Evolutionary conservation across 1,284 basidiomycete species (phyloP).

Genomic region (Mrakiaceae sp.): DNA sequence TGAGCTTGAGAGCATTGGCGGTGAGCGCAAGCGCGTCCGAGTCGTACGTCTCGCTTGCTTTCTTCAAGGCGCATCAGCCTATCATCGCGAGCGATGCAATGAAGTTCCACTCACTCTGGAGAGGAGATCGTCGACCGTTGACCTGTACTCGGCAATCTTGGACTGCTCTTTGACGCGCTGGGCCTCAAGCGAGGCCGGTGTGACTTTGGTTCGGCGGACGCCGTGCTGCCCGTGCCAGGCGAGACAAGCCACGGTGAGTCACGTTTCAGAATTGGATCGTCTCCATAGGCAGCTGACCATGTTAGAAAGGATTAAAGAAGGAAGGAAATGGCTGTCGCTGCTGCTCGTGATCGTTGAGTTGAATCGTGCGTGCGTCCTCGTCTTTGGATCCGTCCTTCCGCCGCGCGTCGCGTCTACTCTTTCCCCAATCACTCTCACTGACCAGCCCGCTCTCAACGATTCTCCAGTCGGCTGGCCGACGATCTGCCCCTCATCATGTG

Average conservation of each 20-base stretch:
- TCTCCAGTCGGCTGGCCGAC: no score
- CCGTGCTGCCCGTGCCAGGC: conserved; percentile 47
- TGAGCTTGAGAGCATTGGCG: conserved; percentile 60
- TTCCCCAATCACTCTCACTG: no score
- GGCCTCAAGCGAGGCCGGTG: conserved; percentile 51
- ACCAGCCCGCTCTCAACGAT: no score
- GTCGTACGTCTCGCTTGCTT: conserved; percentile 52
- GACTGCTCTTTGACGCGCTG: conserved; percentile 56
- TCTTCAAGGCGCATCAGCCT: conserved; percentile 39
- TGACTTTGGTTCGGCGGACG: conserved; percentile 57
- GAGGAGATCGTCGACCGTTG: conserved; percentile 54
- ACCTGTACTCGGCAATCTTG: conserved; percentile 62
- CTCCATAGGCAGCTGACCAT: no score
- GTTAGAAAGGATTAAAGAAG: no score
- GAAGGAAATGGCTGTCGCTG: no score
- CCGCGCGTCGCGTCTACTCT: no score
- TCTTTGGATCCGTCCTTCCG: no score
- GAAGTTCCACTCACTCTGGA: conserved; percentile 43
- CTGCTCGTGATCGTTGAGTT: no score
- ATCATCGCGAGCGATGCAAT: neutral
- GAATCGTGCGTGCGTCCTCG: no score
- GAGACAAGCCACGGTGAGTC: neutral
- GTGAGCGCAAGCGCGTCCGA: conserved; percentile 59
- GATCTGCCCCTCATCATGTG: no score
- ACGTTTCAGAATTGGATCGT: neutral